Evolutionary conservation across 2,329 filamentous ascomycete species (phyloP).

Genomic region (Neopestalotiopsis sp.): DNA sequence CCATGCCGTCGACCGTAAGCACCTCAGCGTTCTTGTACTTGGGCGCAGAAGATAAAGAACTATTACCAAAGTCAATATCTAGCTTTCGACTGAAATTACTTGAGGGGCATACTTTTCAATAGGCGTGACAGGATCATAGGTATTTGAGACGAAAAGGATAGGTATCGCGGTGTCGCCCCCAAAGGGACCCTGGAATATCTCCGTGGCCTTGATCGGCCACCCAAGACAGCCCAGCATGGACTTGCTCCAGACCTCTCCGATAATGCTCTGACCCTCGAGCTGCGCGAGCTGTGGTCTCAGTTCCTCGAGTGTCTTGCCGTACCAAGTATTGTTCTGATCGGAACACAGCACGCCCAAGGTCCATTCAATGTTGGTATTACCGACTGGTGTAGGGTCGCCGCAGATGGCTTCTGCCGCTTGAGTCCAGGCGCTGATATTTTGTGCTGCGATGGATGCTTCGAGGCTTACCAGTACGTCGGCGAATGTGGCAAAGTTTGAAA

Average conservation of each 20-base stretch:
- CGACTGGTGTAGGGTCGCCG: background rate
- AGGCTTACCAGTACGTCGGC: conserved; percentile 6
- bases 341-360: conserved; percentile 19
- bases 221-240: conserved; percentile 19
- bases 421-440: conserved; percentile 14
- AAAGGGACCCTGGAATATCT: conserved; percentile 22
- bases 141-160: conserved; percentile 24
- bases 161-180: conserved; percentile 21
- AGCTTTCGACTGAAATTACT: background rate
- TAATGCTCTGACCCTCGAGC: conserved; percentile 19
- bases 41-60: conserved; percentile 18
- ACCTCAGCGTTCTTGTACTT: conserved; percentile 20
- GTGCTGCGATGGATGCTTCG: conserved; percentile 13
- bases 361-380: conserved; percentile 10
- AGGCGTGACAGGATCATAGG: conserved; percentile 23
- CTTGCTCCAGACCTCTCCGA: conserved; percentile 20
- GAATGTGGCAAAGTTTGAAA: conserved; percentile 9
- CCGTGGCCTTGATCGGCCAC: conserved; percentile 20
- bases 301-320: conserved; percentile 21
- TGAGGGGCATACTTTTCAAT: conserved; percentile 18
- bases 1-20: conserved; percentile 20
- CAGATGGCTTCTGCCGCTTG: background rate
- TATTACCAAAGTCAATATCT: background rate
- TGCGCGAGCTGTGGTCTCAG: conserved; percentile 16
- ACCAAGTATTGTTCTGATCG: conserved; percentile 23